Evolutionary conservation across 768 basidiomycete genomes (phyloP), one percentile per base, ranked within the genome.

Genomic region (Pholiota molesta): DNA sequence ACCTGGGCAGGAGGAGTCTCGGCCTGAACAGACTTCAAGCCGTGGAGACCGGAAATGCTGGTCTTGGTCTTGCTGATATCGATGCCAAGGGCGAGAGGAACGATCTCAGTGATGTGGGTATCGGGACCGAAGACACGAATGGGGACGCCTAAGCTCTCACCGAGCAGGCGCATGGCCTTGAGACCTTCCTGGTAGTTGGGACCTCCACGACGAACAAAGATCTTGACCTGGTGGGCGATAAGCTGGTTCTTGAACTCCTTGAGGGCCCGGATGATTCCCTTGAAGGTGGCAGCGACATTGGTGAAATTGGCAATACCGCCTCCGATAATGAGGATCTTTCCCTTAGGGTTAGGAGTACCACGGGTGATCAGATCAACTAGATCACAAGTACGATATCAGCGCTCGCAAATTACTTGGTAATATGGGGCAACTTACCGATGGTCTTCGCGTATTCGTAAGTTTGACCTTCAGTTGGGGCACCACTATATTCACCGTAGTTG

Each of bases 261-360:
- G 67, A 99, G 84, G 17, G 97, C 96, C 49, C 89, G 92, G 77
- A 99, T 99, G 83, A 99, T 99, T 65, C 97, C 97, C 84, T 99
- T 98, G 91, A 99, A 99, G 62, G 97, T 99, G 10, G 97, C 91
- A 35, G 96, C 97, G 68, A 99, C 96, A 74, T 99, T 98, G 74
- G 95, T 98, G 81, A 99, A 99, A 87, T 99, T 99, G 81, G 97
- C 97, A 65, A 97, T 97, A 80, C 97, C 97, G 78, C 97, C 97
- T 77, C 97, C 97, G 67, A 99, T 97, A 85, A 99, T 97, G 77
- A 99, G 91, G 74, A 99, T 88, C 81, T 99, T 99, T 82, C 97
- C 97, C 55, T 97, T 81, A 56, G 89, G 81, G 68, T 86, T 83
- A 53, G 92, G 89, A 23, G 83, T 78, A 52, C 96, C 95, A 62